A percentile compares a stretch with the other conserved stretches of the same genome.
phyloP scores from a whole-genome alignment of 305 asterid species.

The Fraxinus sp. region DNA sequence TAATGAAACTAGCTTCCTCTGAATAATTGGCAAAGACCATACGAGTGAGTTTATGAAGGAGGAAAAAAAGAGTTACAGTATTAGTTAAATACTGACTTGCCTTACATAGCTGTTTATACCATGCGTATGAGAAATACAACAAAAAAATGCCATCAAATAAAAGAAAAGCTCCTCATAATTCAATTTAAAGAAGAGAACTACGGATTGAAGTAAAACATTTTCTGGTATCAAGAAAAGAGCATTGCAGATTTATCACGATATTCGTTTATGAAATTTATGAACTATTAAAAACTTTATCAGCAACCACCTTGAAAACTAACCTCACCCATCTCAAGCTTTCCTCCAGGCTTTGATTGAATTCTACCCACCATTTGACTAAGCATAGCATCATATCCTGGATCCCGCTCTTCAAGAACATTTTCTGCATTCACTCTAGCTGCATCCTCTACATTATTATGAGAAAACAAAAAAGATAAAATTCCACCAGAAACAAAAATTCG shows the following conservation, averaged over 20 bases:
- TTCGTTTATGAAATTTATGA: background rate
- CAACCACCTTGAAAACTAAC: slow-evolving; percentile 37
- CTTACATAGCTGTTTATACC: background rate
- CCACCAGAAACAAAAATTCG: background rate
- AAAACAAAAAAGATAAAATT: too few relatives aligned
- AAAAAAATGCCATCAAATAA: background rate
- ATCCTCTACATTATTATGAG: slow-evolving; percentile 33
- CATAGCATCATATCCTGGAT: slow-evolving; percentile 73
- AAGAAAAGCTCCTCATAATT: background rate
- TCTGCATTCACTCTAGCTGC: slow-evolving; percentile 39
- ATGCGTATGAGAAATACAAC: background rate
- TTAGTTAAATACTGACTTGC: background rate
- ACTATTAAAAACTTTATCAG: slow-evolving; percentile 7
- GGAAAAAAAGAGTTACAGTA: background rate
- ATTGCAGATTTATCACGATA: background rate
- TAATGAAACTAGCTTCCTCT: background rate
- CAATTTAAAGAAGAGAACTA: background rate
- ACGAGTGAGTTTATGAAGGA: background rate
- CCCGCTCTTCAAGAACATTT: slow-evolving; percentile 67
- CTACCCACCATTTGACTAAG: slow-evolving; percentile 83
- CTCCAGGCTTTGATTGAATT: slow-evolving; percentile 81
- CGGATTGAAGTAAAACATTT: background rate
- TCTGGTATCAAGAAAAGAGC: background rate
- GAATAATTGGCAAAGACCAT: background rate
- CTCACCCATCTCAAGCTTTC: slow-evolving; percentile 93